Evolutionary conservation across 768 basidiomycete species (phyloP).

Genomic region (Termitomyces sp.): DNA sequence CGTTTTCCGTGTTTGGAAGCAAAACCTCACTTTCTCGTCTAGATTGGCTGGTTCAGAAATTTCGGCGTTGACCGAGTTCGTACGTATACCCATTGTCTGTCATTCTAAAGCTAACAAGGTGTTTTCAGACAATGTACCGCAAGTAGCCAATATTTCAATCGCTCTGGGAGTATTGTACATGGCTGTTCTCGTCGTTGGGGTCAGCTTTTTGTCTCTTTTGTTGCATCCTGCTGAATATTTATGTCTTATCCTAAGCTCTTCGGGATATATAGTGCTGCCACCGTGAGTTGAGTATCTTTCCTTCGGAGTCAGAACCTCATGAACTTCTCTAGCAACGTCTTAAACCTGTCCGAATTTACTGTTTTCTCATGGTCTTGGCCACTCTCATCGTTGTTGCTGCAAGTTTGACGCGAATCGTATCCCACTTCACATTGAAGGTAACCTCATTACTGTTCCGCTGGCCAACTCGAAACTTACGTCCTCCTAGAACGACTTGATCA

Average conservation of each 20-base stretch:
- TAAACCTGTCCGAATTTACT: slow-evolving; percentile 48
- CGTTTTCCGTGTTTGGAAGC: neutral
- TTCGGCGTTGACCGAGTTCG: slow-evolving; percentile 41
- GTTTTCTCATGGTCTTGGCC: slow-evolving; percentile 42
- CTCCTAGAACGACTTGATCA: slow-evolving; percentile 52
- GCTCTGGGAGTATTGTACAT: slow-evolving; percentile 58
- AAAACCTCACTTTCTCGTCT: neutral
- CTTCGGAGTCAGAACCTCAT: neutral
- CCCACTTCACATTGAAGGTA: slow-evolving; percentile 70
- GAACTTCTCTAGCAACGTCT: slow-evolving; percentile 44
- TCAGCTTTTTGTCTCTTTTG: slow-evolving; percentile 9
- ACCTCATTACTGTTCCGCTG: slow-evolving; percentile 1
- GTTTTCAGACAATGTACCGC: slow-evolving; percentile 31
- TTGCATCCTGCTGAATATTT: neutral
- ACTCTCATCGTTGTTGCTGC: slow-evolving; percentile 45
- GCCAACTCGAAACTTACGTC: neutral
- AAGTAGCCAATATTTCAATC: slow-evolving; percentile 51
- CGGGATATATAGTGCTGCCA: slow-evolving; percentile 45
- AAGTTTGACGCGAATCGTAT: slow-evolving; percentile 50
- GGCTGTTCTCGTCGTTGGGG: slow-evolving; percentile 44
- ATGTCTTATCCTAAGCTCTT: slow-evolving; percentile 26
- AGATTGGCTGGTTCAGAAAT: slow-evolving; percentile 64
- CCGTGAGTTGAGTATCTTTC: slow-evolving; percentile 35
- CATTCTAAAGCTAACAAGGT: neutral
- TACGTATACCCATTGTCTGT: slow-evolving; percentile 25